Percentiles rank a stretch among this genome's conserved stretches.
Evolutionary conservation across 2,329 filamentous ascomycete genomes (phyloP).

Genomic region (Penicillium sp.): DNA sequence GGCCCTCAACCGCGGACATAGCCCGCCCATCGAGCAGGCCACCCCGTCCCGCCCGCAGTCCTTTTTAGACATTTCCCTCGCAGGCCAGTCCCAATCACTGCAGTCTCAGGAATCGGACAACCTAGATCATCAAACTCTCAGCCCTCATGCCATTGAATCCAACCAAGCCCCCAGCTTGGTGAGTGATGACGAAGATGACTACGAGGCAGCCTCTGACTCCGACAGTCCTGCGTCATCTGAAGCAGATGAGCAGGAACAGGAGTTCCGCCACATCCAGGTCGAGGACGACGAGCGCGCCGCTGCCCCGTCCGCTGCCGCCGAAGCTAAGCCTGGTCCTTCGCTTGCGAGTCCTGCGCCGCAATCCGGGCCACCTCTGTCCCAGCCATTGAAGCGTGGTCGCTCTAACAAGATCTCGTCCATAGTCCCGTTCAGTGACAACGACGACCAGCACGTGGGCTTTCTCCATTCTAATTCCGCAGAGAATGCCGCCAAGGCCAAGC

Average conservation of each 20-base stretch:
- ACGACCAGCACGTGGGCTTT: conserved; percentile 40
- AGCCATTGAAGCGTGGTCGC: conserved; percentile 32
- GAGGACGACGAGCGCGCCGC: conserved; percentile 45
- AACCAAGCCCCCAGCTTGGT: conserved; percentile 77
- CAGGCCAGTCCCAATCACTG: conserved; percentile 35
- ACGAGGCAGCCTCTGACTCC: conserved; percentile 66
- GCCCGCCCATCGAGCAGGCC: conserved; percentile 43
- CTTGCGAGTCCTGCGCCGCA: conserved; percentile 29
- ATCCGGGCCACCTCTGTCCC: conserved; percentile 27
- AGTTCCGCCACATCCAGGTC: conserved; percentile 46
- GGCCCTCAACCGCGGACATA: conserved; percentile 44
- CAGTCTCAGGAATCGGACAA: conserved; percentile 47
- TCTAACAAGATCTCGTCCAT: conserved; percentile 32
- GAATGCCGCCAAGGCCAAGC: conserved; percentile 30
- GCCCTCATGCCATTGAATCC: conserved; percentile 66
- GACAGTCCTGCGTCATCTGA: conserved; percentile 52
- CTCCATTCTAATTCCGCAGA: conserved; percentile 34
- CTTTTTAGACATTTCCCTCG: conserved; percentile 40
- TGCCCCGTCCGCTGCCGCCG: conserved; percentile 32
- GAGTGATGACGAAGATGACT: conserved; percentile 72
- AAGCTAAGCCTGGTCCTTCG: conserved; percentile 35
- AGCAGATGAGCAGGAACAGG: conserved; percentile 54
- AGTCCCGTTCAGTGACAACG: conserved; percentile 27
- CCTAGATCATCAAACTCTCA: conserved; percentile 54
- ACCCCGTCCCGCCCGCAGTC: conserved; percentile 36